phyloP scores from a whole-genome alignment of 2,329 filamentous ascomycete genomes.

The Fusarium foetens region DNA sequence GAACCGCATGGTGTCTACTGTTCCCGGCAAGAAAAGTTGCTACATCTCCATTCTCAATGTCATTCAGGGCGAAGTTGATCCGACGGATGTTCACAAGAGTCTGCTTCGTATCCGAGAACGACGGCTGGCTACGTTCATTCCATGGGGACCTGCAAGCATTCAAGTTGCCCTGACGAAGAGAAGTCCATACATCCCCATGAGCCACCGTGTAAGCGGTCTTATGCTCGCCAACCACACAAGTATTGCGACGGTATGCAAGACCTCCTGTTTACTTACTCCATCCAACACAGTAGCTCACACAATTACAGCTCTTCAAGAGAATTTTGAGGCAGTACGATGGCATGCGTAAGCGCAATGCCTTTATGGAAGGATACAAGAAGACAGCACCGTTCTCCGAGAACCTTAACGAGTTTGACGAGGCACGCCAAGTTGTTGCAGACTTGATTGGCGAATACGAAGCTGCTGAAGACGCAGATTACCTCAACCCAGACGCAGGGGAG shows the following conservation, averaged over 20 bases:
- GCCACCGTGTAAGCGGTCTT: conserved; percentile 91
- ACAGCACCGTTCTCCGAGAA: conserved; percentile 93
- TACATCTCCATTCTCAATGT: conserved; percentile 99
- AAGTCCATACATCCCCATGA: conserved; percentile 94
- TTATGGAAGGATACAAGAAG: conserved; percentile 95
- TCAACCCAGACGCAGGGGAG: conserved; percentile 75
- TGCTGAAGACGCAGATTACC: conserved; percentile 88
- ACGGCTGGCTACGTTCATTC: conserved; percentile 93
- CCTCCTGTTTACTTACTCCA: not conserved
- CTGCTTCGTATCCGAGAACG: conserved; percentile 94
- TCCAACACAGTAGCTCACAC: not conserved
- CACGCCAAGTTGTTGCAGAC: conserved; percentile 89
- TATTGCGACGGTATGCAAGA: conserved; percentile 78
- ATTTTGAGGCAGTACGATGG: conserved; percentile 93
- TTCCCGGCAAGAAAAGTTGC: conserved; percentile 95
- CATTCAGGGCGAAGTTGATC: conserved; percentile 97
- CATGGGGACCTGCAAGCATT: conserved; percentile 97
- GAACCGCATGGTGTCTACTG: conserved; percentile 98
- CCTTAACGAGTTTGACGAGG: conserved; percentile 93
- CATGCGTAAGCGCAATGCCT: conserved; percentile 95
- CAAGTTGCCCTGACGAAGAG: conserved; percentile 97
- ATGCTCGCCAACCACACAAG: conserved; percentile 99
- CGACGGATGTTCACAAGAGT: conserved; percentile 98
- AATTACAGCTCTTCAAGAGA: conserved; percentile 81
- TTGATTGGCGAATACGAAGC: conserved; percentile 96